Percentiles rank a stretch among this genome's conserved stretches.
Conservation (phyloP, 148 eudicot species). For the Bassia scoparia region DNA sequence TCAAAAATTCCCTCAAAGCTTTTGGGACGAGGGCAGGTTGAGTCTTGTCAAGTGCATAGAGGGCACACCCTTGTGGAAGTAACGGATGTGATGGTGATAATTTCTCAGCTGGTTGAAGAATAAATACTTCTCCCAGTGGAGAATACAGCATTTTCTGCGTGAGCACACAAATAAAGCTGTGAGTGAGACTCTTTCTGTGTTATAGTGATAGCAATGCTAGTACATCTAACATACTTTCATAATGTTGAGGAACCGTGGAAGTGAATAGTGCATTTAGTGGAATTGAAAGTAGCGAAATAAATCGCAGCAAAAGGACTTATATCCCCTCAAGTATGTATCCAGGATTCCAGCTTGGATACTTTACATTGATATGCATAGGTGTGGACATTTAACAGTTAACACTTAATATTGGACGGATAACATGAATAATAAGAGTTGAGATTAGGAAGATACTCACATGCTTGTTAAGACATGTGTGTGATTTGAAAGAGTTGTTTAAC, state of each 20-base stretch:
- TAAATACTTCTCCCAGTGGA: constrained; percentile 67
- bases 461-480: constrained; percentile 72
- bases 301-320: too few species aligned
- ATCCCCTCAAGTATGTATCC: too few species aligned
- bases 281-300: too few species aligned
- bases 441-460: constrained; percentile 44
- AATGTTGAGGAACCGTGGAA: too few species aligned
- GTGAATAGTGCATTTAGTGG: too few species aligned
- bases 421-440: too few species aligned
- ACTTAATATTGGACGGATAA: too few species aligned
- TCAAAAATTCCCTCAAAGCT: constrained; percentile 57
- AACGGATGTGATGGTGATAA: constrained; percentile 66
- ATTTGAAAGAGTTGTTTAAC: constrained; percentile 50
- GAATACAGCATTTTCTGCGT: constrained; percentile 69
- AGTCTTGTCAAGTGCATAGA: constrained; percentile 46
- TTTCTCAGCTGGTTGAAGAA: constrained; percentile 68
- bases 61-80: constrained; percentile 62
- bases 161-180: neutral
- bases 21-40: constrained; percentile 25
- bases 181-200: neutral
- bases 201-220: too few species aligned
- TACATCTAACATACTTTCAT: too few species aligned
- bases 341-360: too few species aligned
- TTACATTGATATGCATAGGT: too few species aligned
- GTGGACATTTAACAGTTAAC: too few species aligned